Conservation (phyloP, 2,329 filamentous ascomycete genomes). For the Botrytis elliptica region DNA sequence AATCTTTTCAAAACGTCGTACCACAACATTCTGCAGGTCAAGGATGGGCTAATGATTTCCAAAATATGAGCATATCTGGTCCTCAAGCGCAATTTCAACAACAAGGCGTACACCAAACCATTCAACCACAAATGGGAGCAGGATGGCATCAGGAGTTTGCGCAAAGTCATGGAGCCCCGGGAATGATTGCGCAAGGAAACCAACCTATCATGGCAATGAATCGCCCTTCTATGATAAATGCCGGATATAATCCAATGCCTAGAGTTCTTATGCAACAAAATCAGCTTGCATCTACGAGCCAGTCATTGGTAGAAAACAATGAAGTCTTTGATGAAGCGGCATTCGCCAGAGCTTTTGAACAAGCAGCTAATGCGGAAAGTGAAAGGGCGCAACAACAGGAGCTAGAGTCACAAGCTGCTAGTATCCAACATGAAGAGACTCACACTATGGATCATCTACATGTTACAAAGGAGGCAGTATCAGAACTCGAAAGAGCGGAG, state of each 20-base stretch:
- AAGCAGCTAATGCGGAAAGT: conserved; percentile 34
- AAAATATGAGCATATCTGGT: conserved; percentile 46
- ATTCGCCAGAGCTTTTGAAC: conserved; percentile 53
- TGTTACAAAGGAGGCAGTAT: conserved; percentile 1
- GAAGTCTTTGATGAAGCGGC: conserved; percentile 53
- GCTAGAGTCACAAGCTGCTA: conserved; percentile 28
- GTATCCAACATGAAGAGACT: not conserved
- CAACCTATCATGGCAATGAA: conserved; percentile 20
- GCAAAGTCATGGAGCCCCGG: conserved; percentile 3
- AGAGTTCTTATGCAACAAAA: conserved; percentile 17
- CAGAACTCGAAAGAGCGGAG: conserved; percentile 1
- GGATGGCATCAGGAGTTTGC: conserved; percentile 61
- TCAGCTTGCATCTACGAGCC: conserved; percentile 21
- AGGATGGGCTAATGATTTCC: conserved; percentile 46
- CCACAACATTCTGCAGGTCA: conserved; percentile 28
- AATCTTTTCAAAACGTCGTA: conserved; percentile 24
- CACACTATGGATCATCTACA: conserved; percentile 26
- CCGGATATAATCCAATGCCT: conserved; percentile 21
- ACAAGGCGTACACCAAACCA: conserved; percentile 24
- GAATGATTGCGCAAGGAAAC: not conserved
- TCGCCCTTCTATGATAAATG: conserved; percentile 12
- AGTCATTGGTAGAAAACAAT: conserved; percentile 39
- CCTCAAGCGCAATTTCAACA: conserved; percentile 39
- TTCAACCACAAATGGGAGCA: conserved; percentile 28
- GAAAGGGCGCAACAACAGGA: conserved; percentile 24